phyloP scores from a whole-genome alignment of 208 protist genomes.

The Crithidia bombi region DNA sequence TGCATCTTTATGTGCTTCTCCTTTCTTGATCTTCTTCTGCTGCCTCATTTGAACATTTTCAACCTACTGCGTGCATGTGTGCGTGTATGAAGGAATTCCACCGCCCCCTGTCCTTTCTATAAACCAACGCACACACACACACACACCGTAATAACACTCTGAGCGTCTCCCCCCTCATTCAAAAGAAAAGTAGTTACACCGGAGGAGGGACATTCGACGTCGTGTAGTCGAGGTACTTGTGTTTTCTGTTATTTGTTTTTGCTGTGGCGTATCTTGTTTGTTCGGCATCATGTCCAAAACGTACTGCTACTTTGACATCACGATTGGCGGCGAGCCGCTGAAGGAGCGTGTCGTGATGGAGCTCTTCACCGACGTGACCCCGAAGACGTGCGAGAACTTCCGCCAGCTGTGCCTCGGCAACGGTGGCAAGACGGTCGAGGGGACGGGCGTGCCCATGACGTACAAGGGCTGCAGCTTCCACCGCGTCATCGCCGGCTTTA shows the following conservation, averaged over 20 bases:
- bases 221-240: no score
- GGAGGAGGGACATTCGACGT: no score
- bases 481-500: conserved; percentile 95
- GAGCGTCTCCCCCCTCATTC: no score
- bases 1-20: no score
- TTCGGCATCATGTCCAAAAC: conserved; percentile 31
- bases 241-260: background rate
- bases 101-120: no score
- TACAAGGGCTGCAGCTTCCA: conserved; percentile 95
- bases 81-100: no score
- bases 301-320: conserved; percentile 89
- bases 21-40: no score
- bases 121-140: no score
- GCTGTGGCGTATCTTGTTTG: background rate
- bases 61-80: no score
- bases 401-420: conserved; percentile 92
- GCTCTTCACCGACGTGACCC: conserved; percentile 92
- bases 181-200: no score
- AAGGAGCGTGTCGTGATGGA: conserved; percentile 90
- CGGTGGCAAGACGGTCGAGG: conserved; percentile 73
- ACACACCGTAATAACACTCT: no score
- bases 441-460: conserved; percentile 76
- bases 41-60: no score
- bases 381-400: conserved; percentile 96
- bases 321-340: conserved; percentile 72